Conservation (phyloP, 2,329 filamentous ascomycete species). For the Cercospora berteroae region DNA sequence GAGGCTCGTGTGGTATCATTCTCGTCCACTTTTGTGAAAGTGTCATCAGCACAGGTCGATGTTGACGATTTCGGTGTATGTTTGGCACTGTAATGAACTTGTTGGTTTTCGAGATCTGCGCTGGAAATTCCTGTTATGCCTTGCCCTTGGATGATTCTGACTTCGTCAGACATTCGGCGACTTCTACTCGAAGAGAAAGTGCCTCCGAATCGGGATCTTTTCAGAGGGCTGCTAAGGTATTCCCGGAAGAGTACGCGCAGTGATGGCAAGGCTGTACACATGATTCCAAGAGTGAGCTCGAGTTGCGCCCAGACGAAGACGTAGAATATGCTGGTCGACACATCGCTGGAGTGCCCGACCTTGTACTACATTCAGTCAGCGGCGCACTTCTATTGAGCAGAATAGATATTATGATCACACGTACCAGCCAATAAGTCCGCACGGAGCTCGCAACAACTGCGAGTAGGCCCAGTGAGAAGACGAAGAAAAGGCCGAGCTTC, state of each 20-base stretch:
- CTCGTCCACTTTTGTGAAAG: not conserved
- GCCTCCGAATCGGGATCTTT: constrained; percentile 14
- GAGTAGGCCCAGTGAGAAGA: constrained; percentile 35
- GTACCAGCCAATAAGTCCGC: constrained; percentile 38
- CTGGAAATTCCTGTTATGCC: constrained; percentile 6
- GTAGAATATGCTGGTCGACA: constrained; percentile 42
- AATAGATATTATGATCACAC: not conserved
- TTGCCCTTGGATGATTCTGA: constrained; percentile 7
- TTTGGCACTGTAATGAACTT: constrained; percentile 3
- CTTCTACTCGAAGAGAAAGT: constrained; percentile 10
- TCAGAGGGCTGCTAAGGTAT: constrained; percentile 36
- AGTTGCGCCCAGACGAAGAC: constrained; percentile 44
- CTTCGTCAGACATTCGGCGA: constrained; percentile 17
- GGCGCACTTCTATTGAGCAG: not conserved
- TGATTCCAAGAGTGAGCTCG: constrained; percentile 44
- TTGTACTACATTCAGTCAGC: constrained; percentile 15
- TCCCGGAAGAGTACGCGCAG: constrained; percentile 46
- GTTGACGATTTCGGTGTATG: constrained; percentile 6
- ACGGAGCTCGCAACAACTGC: constrained; percentile 37
- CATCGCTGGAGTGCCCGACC: constrained; percentile 39
- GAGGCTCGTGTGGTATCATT: not conserved
- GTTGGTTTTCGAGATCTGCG: not conserved
- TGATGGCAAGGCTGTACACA: constrained; percentile 45
- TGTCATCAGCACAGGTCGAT: not conserved
- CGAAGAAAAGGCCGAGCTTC: constrained; percentile 46